Conservation (phyloP, 1,139 yeast genomes). For the Debaryomyces sp. region DNA sequence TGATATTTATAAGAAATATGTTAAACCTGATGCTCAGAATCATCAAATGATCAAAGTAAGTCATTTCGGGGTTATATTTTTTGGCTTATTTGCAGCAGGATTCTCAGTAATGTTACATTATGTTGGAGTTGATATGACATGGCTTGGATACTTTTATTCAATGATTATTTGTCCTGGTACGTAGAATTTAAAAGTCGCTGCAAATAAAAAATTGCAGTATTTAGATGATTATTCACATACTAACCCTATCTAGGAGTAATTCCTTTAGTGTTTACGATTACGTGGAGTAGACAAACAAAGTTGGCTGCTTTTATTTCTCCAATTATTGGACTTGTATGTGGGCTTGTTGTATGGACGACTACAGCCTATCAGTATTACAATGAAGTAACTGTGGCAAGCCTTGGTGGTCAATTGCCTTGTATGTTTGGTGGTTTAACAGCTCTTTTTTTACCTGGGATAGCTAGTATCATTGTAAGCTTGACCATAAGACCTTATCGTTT, state of each 20-base stretch:
- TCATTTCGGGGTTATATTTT: conserved; percentile 30
- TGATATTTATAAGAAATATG: conserved; percentile 33
- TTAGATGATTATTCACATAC: neutral
- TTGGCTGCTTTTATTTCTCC: conserved; percentile 31
- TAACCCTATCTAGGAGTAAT: conserved; percentile 20
- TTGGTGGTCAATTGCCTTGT: conserved; percentile 37
- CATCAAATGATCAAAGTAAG: conserved; percentile 29
- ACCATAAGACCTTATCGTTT: conserved; percentile 27
- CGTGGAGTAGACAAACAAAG: conserved; percentile 34
- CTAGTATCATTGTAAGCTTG: conserved; percentile 28
- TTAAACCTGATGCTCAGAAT: conserved; percentile 28
- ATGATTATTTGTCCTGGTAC: conserved; percentile 38
- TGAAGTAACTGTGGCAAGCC: conserved; percentile 23
- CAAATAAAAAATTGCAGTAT: neutral
- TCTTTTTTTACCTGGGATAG: conserved; percentile 33
- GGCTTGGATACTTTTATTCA: conserved; percentile 38
- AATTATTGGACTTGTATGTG: conserved; percentile 24
- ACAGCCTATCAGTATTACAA: conserved; percentile 29
- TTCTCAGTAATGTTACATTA: conserved; percentile 35
- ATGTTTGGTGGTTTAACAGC: conserved; percentile 35
- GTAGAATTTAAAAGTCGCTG: neutral
- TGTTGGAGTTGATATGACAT: conserved; percentile 34
- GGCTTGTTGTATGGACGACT: conserved; percentile 28
- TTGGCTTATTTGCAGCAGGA: conserved; percentile 33
- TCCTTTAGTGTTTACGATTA: conserved; percentile 34